Evolutionary conservation across 2,329 filamentous ascomycete genomes (phyloP).

Genomic region (Pseudopithomyces maydicus): DNA sequence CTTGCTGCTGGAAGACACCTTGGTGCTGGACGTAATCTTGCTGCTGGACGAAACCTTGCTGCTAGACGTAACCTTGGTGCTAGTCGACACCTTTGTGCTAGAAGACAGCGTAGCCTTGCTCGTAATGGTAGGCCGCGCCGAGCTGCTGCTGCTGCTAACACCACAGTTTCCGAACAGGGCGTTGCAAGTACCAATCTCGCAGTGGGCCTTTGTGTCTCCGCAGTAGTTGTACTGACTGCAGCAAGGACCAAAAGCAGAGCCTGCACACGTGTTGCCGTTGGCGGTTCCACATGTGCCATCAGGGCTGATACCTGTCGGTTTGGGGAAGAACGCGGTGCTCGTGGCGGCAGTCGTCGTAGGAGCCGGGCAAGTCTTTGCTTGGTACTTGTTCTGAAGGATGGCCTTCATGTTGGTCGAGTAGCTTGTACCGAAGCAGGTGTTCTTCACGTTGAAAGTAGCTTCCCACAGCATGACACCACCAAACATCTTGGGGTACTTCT

Average conservation of each 20-base stretch:
- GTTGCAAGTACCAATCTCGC: slow-evolving; percentile 10
- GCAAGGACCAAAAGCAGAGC: slow-evolving; percentile 18
- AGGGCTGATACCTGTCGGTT: slow-evolving; percentile 8
- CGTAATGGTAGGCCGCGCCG: slow-evolving; percentile 3
- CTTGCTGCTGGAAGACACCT: too few relatives aligned
- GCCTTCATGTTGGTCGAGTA: slow-evolving; percentile 57
- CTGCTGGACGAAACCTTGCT: too few relatives aligned
- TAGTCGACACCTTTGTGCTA: not conserved
- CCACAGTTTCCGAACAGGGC: slow-evolving; percentile 12
- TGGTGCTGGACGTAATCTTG: too few relatives aligned
- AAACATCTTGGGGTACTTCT: slow-evolving; percentile 50
- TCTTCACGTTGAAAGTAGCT: slow-evolving; percentile 55
- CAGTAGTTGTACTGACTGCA: slow-evolving; percentile 23
- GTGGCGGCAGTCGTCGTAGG: slow-evolving; percentile 15
- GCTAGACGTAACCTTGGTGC: not conserved
- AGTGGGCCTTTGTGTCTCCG: slow-evolving; percentile 11
- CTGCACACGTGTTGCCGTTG: slow-evolving; percentile 19
- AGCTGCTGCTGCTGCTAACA: slow-evolving; percentile 2
- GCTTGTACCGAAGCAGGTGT: slow-evolving; percentile 49
- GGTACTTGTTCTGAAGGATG: slow-evolving; percentile 26
- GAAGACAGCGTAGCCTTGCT: too few relatives aligned
- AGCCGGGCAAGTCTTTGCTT: slow-evolving; percentile 21
- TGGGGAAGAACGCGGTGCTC: slow-evolving; percentile 7
- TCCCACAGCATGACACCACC: slow-evolving; percentile 67
- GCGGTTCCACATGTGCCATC: slow-evolving; percentile 17